phyloP scores from a whole-genome alignment of 2,329 filamentous ascomycete genomes.

The Pseudogymnoascus sp. region DNA sequence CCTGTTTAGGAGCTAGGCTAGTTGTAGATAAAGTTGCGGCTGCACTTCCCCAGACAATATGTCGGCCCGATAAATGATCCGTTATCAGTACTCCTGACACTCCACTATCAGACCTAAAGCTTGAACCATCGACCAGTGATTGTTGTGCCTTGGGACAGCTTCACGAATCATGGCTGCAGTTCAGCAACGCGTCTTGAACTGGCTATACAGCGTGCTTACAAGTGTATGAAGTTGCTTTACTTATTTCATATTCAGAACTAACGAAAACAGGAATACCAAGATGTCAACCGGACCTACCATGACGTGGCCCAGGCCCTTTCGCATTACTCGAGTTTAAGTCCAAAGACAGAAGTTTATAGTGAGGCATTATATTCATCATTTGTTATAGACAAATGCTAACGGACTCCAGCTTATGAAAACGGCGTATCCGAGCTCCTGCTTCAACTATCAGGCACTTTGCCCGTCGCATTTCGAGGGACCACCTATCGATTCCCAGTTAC shows the following conservation, averaged over 20 bases:
- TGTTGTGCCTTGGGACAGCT: constrained; percentile 17
- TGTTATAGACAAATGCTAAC: constrained; percentile 16
- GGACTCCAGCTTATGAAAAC: constrained; percentile 68
- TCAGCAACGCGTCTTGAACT: constrained; percentile 84
- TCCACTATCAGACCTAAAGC: constrained; percentile 6
- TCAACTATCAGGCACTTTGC: constrained; percentile 77
- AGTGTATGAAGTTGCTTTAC: constrained; percentile 44
- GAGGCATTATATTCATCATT: constrained; percentile 27
- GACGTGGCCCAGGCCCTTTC: constrained; percentile 79
- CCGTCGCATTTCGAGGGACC: constrained; percentile 82
- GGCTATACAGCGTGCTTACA: constrained; percentile 86
- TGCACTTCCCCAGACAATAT: neutral
- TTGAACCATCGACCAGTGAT: constrained; percentile 7
- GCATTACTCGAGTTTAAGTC: constrained; percentile 69
- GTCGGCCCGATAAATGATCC: neutral
- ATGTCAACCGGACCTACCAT: constrained; percentile 87
- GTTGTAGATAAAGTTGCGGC: neutral
- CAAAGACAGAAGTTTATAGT: constrained; percentile 95
- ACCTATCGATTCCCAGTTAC: constrained; percentile 87
- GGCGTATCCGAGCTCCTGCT: constrained; percentile 80
- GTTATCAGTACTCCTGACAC: constrained; percentile 6
- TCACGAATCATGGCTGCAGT: constrained; percentile 47
- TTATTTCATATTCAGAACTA: neutral
- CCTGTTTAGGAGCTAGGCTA: neutral
- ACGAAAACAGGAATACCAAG: constrained; percentile 69